Conservation (phyloP, 192 early-diverging fungal genomes). For the Coemansia sp. region DNA sequence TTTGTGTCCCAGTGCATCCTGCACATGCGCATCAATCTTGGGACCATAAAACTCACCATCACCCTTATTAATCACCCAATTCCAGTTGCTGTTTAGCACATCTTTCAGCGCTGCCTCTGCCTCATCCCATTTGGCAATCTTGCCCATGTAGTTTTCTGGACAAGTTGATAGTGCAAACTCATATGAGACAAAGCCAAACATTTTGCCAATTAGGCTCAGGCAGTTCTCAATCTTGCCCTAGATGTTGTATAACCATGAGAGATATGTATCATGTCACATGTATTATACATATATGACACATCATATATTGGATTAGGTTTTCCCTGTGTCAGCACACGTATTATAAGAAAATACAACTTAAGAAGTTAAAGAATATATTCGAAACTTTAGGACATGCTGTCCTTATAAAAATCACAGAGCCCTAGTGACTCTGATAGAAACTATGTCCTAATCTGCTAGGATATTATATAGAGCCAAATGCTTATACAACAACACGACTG, state of each 20-base stretch:
- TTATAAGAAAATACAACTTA: no score
- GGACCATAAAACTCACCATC: conserved; percentile 98
- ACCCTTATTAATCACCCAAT: conserved; percentile 74
- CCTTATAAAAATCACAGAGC: no score
- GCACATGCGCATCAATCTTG: conserved; percentile 89
- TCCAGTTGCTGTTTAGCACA: conserved; percentile 63
- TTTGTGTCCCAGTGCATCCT: conserved; percentile 73
- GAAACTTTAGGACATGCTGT: no score
- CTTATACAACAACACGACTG: no score
- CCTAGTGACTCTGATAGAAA: no score
- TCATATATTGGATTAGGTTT: no score
- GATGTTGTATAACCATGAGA: conserved; percentile 58
- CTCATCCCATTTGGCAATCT: conserved; percentile 68
- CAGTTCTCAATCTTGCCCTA: conserved; percentile 72
- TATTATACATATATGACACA: no score
- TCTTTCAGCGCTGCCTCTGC: conserved; percentile 74
- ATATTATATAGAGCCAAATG: no score
- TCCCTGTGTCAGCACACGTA: no score
- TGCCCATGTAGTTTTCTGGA: conserved; percentile 75
- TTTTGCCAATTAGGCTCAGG: conserved; percentile 71
- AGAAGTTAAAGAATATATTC: no score
- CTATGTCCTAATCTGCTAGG: no score
- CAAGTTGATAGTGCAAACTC: conserved; percentile 80
- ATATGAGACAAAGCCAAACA: conserved; percentile 78
- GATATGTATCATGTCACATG: no score